Conservation (phyloP, 768 basidiomycete genomes). For the Hydnum rufescens region DNA sequence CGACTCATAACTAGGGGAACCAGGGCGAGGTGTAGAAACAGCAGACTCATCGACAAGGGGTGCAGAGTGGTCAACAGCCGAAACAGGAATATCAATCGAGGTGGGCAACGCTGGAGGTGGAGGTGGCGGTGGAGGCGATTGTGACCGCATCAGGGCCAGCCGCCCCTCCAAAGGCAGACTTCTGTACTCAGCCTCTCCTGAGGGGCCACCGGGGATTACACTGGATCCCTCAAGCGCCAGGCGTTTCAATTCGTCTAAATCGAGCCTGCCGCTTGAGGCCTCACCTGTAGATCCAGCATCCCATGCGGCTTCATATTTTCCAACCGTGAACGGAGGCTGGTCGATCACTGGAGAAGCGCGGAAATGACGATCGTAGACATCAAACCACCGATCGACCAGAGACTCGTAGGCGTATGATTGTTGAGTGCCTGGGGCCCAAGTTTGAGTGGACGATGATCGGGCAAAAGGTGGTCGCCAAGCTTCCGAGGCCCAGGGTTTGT, state of each 20-base stretch:
- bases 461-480: slow-evolving; percentile 41
- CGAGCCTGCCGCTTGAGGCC: slow-evolving; percentile 22
- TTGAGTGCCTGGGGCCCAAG: slow-evolving; percentile 19
- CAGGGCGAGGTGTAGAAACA: too few relatives aligned
- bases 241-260: slow-evolving; percentile 42
- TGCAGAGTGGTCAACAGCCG: not conserved
- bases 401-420: slow-evolving; percentile 56
- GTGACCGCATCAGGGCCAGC: slow-evolving; percentile 55
- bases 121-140: slow-evolving; percentile 7
- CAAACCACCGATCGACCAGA: slow-evolving; percentile 80
- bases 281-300: slow-evolving; percentile 10
- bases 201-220: not conserved
- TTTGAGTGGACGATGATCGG: slow-evolving; percentile 17
- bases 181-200: slow-evolving; percentile 51
- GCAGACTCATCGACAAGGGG: too few relatives aligned
- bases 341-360: slow-evolving; percentile 27
- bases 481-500: slow-evolving; percentile 84
- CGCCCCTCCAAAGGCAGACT: slow-evolving; percentile 76
- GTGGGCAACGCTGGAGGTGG: not conserved
- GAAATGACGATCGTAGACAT: slow-evolving; percentile 75
- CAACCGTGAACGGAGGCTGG: slow-evolving; percentile 33
- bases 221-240: slow-evolving; percentile 35
- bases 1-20: too few relatives aligned
- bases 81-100: not conserved
- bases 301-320: slow-evolving; percentile 59